Evolutionary conservation across 176 grass and related monocot genomes (phyloP).

Genomic region (Pontederia paniculata): DNA sequence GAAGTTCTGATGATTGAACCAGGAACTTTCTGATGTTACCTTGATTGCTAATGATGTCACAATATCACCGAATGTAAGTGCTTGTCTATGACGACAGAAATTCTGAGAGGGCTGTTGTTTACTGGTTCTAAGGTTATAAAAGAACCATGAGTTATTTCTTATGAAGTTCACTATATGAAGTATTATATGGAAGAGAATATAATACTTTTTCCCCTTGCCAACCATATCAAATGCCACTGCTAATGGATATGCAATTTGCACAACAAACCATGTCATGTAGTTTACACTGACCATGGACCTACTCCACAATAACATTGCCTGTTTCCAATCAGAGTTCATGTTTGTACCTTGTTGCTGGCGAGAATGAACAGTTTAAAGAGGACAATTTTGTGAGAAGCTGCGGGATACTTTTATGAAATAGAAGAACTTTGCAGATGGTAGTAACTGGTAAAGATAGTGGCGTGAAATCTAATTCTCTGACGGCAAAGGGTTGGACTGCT

Average conservation of each 20-base stretch:
- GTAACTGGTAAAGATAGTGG: slow-evolving; percentile 40
- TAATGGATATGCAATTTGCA: slow-evolving; percentile 96
- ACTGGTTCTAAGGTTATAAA: slow-evolving; percentile 96
- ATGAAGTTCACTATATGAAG: slow-evolving; percentile 99
- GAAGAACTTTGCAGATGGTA: slow-evolving; percentile 35
- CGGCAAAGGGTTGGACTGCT: slow-evolving; percentile 64
- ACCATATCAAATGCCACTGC: slow-evolving; percentile 90
- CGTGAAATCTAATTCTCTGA: slow-evolving; percentile 44
- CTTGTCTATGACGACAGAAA: slow-evolving; percentile 95
- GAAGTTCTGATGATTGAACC: slow-evolving; percentile 87
- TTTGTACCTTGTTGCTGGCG: neutral
- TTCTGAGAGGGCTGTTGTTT: slow-evolving; percentile 91
- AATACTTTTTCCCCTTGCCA: slow-evolving; percentile 79
- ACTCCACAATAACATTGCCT: slow-evolving; percentile 37
- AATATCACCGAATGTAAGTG: slow-evolving; percentile 80
- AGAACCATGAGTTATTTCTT: slow-evolving; percentile 92
- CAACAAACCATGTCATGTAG: slow-evolving; percentile 90
- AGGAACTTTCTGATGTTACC: slow-evolving; percentile 84
- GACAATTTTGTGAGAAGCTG: slow-evolving; percentile 85
- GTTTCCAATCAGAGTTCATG: slow-evolving; percentile 33
- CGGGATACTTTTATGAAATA: slow-evolving; percentile 70
- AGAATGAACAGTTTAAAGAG: slow-evolving; percentile 60
- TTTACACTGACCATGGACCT: slow-evolving; percentile 93
- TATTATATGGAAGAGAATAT: slow-evolving; percentile 98
- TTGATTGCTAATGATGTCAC: slow-evolving; percentile 94